Percentiles rank a stretch among this genome's conserved stretches.
Evolutionary conservation across 2,329 filamentous ascomycete genomes (phyloP).

Genomic region (Bertia moriformis): DNA sequence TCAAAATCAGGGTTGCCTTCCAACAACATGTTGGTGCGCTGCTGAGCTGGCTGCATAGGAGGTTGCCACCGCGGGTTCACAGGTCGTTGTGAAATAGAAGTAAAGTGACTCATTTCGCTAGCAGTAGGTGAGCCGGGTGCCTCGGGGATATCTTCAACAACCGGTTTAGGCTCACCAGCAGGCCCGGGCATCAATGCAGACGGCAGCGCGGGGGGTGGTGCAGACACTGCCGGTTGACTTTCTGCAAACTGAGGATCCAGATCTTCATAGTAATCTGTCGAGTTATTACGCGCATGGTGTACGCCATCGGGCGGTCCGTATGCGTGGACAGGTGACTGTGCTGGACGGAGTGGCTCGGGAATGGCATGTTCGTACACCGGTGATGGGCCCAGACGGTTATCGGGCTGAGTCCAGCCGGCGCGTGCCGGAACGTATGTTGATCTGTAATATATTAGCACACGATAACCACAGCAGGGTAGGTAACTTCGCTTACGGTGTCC

Average conservation of each 20-base stretch:
- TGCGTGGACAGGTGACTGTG: conserved; percentile 30
- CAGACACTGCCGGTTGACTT: not conserved
- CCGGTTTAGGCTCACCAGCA: not conserved
- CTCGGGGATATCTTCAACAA: not conserved
- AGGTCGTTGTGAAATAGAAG: conserved; percentile 74
- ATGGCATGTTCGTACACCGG: no score
- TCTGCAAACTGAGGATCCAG: conserved; percentile 75
- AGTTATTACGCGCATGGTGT: conserved; percentile 13
- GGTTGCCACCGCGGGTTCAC: conserved; percentile 79
- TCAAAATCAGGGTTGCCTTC: conserved; percentile 77
- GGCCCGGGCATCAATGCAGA: not conserved
- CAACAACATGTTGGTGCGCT: conserved; percentile 54
- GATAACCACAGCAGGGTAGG: not conserved
- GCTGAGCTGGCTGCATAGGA: conserved; percentile 24
- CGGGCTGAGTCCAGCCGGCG: not conserved
- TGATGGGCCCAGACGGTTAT: not conserved
- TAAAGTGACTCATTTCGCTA: conserved; percentile 44
- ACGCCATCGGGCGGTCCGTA: conserved; percentile 16
- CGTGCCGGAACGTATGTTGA: not conserved
- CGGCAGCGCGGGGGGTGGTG: not conserved
- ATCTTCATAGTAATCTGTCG: conserved; percentile 71
- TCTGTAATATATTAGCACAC: not conserved
- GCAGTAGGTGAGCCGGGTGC: not conserved
- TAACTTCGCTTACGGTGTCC: not conserved
- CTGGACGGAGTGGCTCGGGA: conserved; percentile 51